Base-by-base conservation (phyloP, 2,329 filamentous ascomycete genomes). In the Colletotrichum chrysophilum region DNA sequence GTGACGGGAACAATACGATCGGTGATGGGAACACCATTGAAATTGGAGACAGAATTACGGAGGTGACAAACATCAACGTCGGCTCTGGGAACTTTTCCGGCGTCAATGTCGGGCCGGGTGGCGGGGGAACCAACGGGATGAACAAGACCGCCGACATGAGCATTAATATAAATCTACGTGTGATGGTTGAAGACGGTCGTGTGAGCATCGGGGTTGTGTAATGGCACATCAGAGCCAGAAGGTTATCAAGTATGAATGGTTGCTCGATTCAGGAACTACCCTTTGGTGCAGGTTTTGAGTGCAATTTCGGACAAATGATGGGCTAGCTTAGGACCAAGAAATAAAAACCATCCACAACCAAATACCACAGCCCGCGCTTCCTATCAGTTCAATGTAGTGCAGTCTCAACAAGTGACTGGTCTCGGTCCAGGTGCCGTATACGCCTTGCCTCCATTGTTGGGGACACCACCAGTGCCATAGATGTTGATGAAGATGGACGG, bases 401-500 rank as follows among this genome's bases (percentile, higher is more conserved):
- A 24, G 6, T 13, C 34, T 64, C 24, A 43, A 21, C 83, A 85
- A 48, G 78, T 76, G 56, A 85, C 82, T 8, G 80, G 81, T 24
- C 75, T 74, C 16, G 83, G 84, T 5, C 86, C 86, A 4, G 86
- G 85, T 1, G 84, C 81, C 7, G 74, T 82, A 77, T 88, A 88
- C 2, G 83, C 58, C 82, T 85, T 83, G 55, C 85, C 85, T 56
- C 78, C 81, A 48, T 85, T 87, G 79, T 88, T 86, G 5, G 87
- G 84, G 78, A 83, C 78, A 13, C 86, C 86, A 2, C 77, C 80
- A 8, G 79, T 65, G 36, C 87, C 87, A 77, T 89, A 88, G 79
- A 89, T 89, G 80, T 86, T 89, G 82, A 86, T 81, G 43, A 84
- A 77, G 78, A 89, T 88, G 60, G 85, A 85, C 1, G 87, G 84